Percentiles rank a stretch among this genome's conserved stretches.
These are phyloP conservation scores for Vitis hybrid DNA, from an alignment of 177 flowering plant genomes.

Conservation along the genomic window DNA sequence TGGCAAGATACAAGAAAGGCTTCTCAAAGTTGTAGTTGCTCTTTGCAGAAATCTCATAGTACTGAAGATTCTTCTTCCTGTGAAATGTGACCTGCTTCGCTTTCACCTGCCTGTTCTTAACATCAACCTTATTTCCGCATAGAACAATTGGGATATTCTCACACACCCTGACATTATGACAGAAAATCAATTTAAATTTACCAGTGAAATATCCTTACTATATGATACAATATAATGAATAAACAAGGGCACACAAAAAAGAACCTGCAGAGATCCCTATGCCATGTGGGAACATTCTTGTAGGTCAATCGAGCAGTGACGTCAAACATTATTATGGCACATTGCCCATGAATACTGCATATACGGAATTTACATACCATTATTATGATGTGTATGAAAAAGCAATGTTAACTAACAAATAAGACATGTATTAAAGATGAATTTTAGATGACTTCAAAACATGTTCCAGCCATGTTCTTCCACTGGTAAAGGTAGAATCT, in stretches of 20 bases:
- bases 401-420: no score
- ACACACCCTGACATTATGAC: slow-evolving; percentile 2
- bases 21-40: slow-evolving; percentile 15
- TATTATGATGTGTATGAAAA: no score
- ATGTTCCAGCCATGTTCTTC: no score
- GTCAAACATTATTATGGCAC: slow-evolving; percentile 17
- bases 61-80: slow-evolving; percentile 22
- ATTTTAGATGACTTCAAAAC: no score
- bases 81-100: slow-evolving; percentile 29
- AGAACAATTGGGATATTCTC: slow-evolving; percentile 12
- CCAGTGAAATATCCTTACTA: neutral
- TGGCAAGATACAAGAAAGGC: slow-evolving; percentile 19
- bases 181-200: neutral
- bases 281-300: slow-evolving; percentile 21
- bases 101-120: slow-evolving; percentile 31
- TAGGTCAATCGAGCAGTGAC: slow-evolving; percentile 16
- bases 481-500: no score
- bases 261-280: slow-evolving; percentile 15
- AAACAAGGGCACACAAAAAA: neutral
- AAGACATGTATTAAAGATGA: no score
- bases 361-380: neutral
- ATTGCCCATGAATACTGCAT: slow-evolving; percentile 11
- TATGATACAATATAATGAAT: neutral
- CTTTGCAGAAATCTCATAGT: slow-evolving; percentile 19
- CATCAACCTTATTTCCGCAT: slow-evolving; percentile 23